Evolutionary conservation across 2,329 filamentous ascomycete genomes (phyloP), one percentile per base, ranked within the genome.

Genomic region (Chrysosphaeria jannelii): DNA sequence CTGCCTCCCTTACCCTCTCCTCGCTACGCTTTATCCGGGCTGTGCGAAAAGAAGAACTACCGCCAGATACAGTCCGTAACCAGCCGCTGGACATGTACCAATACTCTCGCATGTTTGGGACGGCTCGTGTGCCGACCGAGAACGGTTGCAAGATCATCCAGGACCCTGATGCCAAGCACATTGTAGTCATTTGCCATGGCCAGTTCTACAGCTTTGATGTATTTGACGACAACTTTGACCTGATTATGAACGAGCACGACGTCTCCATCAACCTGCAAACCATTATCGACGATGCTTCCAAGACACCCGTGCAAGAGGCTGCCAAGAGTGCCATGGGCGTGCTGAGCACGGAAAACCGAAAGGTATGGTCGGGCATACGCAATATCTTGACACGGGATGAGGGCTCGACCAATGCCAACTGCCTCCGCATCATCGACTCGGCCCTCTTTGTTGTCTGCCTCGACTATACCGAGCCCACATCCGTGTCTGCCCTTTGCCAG

Each of bases 191-290:
- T 45, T 89, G 76, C 39, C 74, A 81, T 32, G 85, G 85, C 2
- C 85, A 97, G 34, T 79, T 93, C 37, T 97, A 97, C 45, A 93
- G 81, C 81, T 97, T 97, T 36, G 85, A 97, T 42, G 79, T 91
- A 2, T 51, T 97, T 10, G 85, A 97, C 35, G 69, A 81, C 33
- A 89, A 90, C 43, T 72, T 72, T 5, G 85, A 97, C 41, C 50
- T 89, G 26, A 90, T 97, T 44, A 93, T 93, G 81, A 79, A 69
- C 0, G 85, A 93, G 43, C 81, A 75, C 41, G 85, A 97, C 36
- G 59, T 97, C 25, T 66, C 72, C 5, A 54, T 90, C 38, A 93
- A 97, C 37, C 51, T 97, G 10, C 71, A 88, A 38, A 81, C 76
- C 9, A 85, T 93, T 35, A 60, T 89, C 25, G 72, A 89, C 26